Base-by-base conservation (phyloP, 2,329 filamentous ascomycete species). In the Aspergillus brasiliensis region DNA sequence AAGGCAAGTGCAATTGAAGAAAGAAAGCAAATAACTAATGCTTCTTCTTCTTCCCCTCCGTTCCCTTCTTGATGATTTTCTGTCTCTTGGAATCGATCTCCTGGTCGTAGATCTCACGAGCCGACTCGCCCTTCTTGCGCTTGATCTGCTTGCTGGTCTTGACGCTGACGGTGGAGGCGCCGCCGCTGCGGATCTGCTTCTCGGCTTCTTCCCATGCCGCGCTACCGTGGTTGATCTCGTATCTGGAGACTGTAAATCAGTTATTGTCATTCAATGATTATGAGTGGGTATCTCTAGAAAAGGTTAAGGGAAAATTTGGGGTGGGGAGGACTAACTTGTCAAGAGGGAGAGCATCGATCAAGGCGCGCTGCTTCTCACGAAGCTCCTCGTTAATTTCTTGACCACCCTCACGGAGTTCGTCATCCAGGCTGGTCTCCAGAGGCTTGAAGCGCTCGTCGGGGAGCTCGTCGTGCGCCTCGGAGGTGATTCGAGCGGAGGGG, bases 341-440 rank as follows among this genome's bases (percentile, higher is more conserved):
- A 55, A 98, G 82, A 47, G 94, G 93, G 62, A 98, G 80, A 63
- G 92, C 90, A 80, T 97, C 91, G 70, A 98, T 97, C 65, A 98
- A 81, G 67, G 91, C 91, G 69, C 90, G 87, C 77, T 96, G 91
- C 78, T 94, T 91, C 75, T 91, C 88, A 67, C 86, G 86, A 69
- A 96, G 80, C 60, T 86, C 87, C 51, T 82, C 82, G 62, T 92
- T 77, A 25, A 91, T 87, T 75, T 95, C 89, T 62, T 94, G 87
- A 1, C 89, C 92, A 15, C 88, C 93, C 71, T 95, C 91, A 57
- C 89, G 88, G 17, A 98, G 82, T 75, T 98, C 95, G 8, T 95
- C 91, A 28, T 92, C 86, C 6, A 97, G 80, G 5, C 84, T 83
- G 47, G 84, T 85, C 52, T 88, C 83, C n/a, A 96, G 79, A 0